Evolutionary conservation across 805 yeast species (phyloP).

Genomic region (Candida chilensis): DNA sequence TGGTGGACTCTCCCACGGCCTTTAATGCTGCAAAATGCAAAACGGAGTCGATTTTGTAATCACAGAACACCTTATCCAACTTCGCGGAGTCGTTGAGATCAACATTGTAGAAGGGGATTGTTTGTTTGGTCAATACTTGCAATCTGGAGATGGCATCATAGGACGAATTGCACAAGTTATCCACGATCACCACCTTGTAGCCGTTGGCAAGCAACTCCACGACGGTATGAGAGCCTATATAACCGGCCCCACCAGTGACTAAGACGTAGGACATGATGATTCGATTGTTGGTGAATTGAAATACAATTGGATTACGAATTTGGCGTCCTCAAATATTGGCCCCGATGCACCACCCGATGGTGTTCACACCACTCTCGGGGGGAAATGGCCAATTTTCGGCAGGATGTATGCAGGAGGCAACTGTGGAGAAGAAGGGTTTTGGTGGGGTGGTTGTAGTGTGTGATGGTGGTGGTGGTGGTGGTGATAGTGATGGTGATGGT

Average conservation of each 20-base stretch:
- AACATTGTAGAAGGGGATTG: conserved; percentile 46
- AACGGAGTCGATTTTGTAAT: conserved; percentile 45
- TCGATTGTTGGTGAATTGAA: not conserved
- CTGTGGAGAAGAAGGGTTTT: not conserved
- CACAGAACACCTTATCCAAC: conserved; percentile 36
- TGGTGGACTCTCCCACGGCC: conserved; percentile 73
- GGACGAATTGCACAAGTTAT: conserved; percentile 59
- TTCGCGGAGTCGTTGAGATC: conserved; percentile 45
- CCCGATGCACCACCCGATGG: not conserved
- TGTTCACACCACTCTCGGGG: not conserved
- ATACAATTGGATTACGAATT: not conserved
- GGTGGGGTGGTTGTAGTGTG: not conserved
- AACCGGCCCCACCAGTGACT: conserved; percentile 85
- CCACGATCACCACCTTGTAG: conserved; percentile 64
- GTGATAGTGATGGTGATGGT: too few relatives aligned
- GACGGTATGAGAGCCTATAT: conserved; percentile 77
- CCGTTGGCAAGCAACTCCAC: conserved; percentile 54
- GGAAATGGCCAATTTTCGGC: not conserved
- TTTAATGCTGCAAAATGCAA: conserved; percentile 79
- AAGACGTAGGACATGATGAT: conserved; percentile 28
- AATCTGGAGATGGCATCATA: conserved; percentile 57
- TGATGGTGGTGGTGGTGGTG: not conserved
- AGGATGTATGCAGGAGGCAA: not conserved
- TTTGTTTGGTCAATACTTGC: conserved; percentile 39
- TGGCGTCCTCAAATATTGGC: too few relatives aligned